Percentiles rank a stretch among this genome's conserved stretches.
Evolutionary conservation across 441 rosid genomes (phyloP).

Genomic region (Isatis lusitanica): DNA sequence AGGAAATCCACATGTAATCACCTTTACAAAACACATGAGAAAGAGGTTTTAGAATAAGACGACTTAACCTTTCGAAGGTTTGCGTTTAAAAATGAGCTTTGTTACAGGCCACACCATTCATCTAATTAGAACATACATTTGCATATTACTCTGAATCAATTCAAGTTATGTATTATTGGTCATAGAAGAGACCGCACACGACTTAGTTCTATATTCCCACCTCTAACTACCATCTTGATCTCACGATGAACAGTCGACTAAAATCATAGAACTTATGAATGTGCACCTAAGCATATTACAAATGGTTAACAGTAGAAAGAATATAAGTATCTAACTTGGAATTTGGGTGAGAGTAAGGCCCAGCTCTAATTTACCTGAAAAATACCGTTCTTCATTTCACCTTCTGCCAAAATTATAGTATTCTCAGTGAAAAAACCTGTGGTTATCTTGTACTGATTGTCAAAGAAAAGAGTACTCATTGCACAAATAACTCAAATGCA

Average conservation of each 20-base stretch:
- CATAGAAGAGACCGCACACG: slow-evolving; percentile 3
- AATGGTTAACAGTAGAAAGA: neutral
- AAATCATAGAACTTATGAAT: neutral
- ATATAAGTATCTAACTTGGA: neutral
- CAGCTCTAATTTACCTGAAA: slow-evolving; percentile 61
- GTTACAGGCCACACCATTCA: neutral
- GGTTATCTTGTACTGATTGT: slow-evolving; percentile 74
- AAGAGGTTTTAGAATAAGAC: neutral
- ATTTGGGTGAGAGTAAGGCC: neutral
- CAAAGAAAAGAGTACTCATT: slow-evolving; percentile 43
- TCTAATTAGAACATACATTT: neutral
- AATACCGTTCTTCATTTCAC: slow-evolving; percentile 80
- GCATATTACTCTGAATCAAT: neutral
- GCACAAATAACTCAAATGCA: neutral
- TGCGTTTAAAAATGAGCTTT: neutral
- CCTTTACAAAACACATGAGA: slow-evolving; percentile 43
- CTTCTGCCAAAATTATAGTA: slow-evolving; percentile 92
- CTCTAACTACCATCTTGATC: slow-evolving; percentile 12
- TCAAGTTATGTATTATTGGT: neutral
- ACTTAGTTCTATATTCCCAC: slow-evolving; percentile 10
- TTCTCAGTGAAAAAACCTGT: slow-evolving; percentile 92
- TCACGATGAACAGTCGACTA: neutral
- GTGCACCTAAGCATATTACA: neutral
- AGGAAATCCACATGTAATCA: slow-evolving; percentile 90
- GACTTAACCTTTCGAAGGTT: neutral